Evolutionary conservation across 176 grass and related monocot species (phyloP).

Genomic region (Saccharum officinarum): DNA sequence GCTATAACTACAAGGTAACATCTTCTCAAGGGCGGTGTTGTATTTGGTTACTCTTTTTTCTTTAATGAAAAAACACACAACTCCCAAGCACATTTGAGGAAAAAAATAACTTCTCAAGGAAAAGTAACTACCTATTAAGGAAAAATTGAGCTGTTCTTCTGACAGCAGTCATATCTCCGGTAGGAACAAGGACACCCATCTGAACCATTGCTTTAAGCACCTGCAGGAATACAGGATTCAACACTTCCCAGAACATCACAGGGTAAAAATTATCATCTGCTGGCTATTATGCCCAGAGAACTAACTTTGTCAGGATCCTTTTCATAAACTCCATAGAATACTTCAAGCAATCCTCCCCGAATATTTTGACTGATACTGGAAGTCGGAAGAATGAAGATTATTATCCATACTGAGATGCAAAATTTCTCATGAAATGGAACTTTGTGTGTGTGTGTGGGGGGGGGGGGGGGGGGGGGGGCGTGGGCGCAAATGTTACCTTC

Average conservation of each 20-base stretch:
- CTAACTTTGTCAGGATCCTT: slow-evolving; percentile 93
- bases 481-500: slow-evolving; percentile 62
- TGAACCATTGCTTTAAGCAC: slow-evolving; percentile 93
- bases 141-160: slow-evolving; percentile 99
- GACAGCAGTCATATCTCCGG: slow-evolving; percentile 97
- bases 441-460: background rate
- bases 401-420: slow-evolving; percentile 6
- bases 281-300: slow-evolving; percentile 30
- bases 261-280: slow-evolving; percentile 8
- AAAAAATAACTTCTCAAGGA: background rate
- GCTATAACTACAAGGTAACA: slow-evolving; percentile 7
- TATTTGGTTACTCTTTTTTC: slow-evolving; percentile 6
- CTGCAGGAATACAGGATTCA: slow-evolving; percentile 45
- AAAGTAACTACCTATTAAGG: slow-evolving; percentile 63
- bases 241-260: slow-evolving; percentile 5
- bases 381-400: slow-evolving; percentile 27
- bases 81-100: background rate
- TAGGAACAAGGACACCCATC: slow-evolving; percentile 99
- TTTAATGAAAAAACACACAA: background rate
- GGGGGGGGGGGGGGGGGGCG: background rate
- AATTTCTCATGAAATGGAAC: slow-evolving; percentile 21
- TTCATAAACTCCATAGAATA: slow-evolving; percentile 97
- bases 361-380: slow-evolving; percentile 95
- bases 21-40: background rate
- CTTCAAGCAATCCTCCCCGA: slow-evolving; percentile 87